Evolutionary conservation across 768 basidiomycete species (phyloP).

Genomic region (Suillus placidus): DNA sequence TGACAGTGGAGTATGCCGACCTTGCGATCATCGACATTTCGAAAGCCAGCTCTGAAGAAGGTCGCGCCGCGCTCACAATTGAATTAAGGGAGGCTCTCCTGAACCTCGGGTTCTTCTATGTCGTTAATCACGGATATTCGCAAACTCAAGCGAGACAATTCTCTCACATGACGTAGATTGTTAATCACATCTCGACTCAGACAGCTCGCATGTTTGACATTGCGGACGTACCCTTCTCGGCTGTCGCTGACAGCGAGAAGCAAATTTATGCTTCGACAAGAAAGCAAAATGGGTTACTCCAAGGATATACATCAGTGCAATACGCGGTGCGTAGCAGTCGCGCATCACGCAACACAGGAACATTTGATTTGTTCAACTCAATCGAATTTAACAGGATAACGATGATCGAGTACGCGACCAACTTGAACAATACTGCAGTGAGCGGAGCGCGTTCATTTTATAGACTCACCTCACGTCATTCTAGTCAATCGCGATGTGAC

Average conservation of each 20-base stretch:
- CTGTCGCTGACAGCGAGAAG: conserved; percentile 47
- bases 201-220: conserved; percentile 51
- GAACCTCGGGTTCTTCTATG: conserved; percentile 45
- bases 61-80: conserved; percentile 38
- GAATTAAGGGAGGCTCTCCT: conserved; percentile 50
- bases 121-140: conserved; percentile 40
- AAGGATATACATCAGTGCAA: conserved; percentile 53
- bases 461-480: background rate
- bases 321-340: conserved; percentile 43
- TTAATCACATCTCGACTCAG: conserved; percentile 26
- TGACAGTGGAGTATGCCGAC: conserved; percentile 50
- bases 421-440: conserved; percentile 64
- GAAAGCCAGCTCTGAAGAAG: conserved; percentile 39
- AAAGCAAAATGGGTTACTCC: conserved; percentile 48
- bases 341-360: background rate
- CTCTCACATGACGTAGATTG: background rate
- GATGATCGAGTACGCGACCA: conserved; percentile 65
- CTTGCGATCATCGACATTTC: conserved; percentile 57
- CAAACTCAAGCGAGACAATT: conserved; percentile 35
- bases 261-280: conserved; percentile 39
- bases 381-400: conserved; percentile 47
- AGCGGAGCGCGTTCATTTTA: conserved; percentile 15
- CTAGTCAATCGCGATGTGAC: conserved; percentile 55
- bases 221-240: conserved; percentile 47
- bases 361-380: background rate